phyloP scores from a whole-genome alignment of 2,329 filamentous ascomycete species.

The Fusarium robinianum region DNA sequence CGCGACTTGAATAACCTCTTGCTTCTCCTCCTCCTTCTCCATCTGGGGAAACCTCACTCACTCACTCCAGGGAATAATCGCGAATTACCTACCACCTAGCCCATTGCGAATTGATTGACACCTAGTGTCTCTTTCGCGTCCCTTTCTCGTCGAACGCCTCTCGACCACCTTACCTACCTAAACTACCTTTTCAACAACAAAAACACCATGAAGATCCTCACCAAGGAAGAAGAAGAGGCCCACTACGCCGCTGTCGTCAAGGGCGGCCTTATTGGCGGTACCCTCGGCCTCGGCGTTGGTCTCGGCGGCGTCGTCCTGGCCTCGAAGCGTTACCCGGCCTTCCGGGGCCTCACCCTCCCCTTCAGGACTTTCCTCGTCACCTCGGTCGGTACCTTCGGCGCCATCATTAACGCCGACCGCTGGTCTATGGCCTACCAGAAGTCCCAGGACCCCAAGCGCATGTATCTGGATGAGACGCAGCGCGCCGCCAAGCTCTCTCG shows the following conservation, averaged over 20 bases:
- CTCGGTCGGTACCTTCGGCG: conserved; percentile 78
- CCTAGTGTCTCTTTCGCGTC: too few species aligned
- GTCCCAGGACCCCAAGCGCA: conserved; percentile 66
- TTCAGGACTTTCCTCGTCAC: conserved; percentile 90
- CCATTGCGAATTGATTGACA: too few species aligned
- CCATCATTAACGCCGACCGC: conserved; percentile 88
- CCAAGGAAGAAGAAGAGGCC: conserved; percentile 85
- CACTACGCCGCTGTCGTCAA: conserved; percentile 83
- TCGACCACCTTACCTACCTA: neutral
- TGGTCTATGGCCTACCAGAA: conserved; percentile 67
- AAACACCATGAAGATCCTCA: conserved; percentile 87
- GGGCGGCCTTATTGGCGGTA: conserved; percentile 76
- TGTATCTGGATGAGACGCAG: conserved; percentile 67
- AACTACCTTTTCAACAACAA: conserved; percentile 10
- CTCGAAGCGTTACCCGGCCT: conserved; percentile 72
- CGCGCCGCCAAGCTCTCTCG: conserved; percentile 59
- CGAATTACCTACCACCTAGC: too few species aligned
- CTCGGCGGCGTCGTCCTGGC: conserved; percentile 69
- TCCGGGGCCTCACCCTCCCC: conserved; percentile 82
- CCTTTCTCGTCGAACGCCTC: neutral
- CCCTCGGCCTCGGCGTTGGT: conserved; percentile 69
- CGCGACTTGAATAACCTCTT: too few species aligned
- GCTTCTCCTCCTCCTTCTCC: too few species aligned
- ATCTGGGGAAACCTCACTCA: too few species aligned
- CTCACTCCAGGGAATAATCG: too few species aligned